phyloP scores from a whole-genome alignment of 805 yeast species.

The Pichia californica region DNA sequence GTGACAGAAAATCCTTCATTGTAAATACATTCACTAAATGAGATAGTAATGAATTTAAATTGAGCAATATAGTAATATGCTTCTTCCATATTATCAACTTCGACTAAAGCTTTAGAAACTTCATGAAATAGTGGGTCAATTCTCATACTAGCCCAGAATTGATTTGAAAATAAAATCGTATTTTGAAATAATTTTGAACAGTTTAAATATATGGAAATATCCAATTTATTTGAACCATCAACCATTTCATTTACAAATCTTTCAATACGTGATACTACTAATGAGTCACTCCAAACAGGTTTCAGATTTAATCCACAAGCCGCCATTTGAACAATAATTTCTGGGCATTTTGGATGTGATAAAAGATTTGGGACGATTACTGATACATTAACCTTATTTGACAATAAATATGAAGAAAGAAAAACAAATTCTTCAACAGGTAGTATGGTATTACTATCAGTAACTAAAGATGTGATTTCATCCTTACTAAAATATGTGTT shows the following conservation, averaged over 20 bases:
- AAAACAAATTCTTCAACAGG: slow-evolving; percentile 17
- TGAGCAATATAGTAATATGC: slow-evolving; percentile 20
- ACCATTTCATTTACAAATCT: slow-evolving; percentile 23
- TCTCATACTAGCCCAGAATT: slow-evolving; percentile 24
- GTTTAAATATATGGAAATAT: slow-evolving; percentile 16
- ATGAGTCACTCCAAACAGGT: slow-evolving; percentile 16
- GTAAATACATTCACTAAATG: slow-evolving; percentile 20
- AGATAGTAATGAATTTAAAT: slow-evolving; percentile 20
- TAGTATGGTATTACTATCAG: slow-evolving; percentile 3
- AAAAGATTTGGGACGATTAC: slow-evolving; percentile 14
- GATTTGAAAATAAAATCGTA: slow-evolving; percentile 18
- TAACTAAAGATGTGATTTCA: slow-evolving; percentile 12
- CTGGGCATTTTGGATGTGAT: slow-evolving; percentile 12
- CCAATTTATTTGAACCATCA: slow-evolving; percentile 11
- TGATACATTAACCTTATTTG: slow-evolving; percentile 8
- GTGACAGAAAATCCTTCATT: slow-evolving; percentile 20
- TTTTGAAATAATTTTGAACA: slow-evolving; percentile 18
- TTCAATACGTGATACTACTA: slow-evolving; percentile 19
- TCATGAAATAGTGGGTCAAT: slow-evolving; percentile 17
- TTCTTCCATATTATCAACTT: slow-evolving; percentile 15
- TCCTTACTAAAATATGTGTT: slow-evolving; percentile 14
- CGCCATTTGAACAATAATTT: slow-evolving; percentile 17
- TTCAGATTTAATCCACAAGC: slow-evolving; percentile 15
- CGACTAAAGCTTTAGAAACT: slow-evolving; percentile 12
- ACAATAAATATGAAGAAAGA: slow-evolving; percentile 13